Percentiles rank a stretch among this genome's conserved stretches.
Evolutionary conservation across 176 grass and related monocot genomes (phyloP).

Genomic region (Triticum dicoccoides): DNA sequence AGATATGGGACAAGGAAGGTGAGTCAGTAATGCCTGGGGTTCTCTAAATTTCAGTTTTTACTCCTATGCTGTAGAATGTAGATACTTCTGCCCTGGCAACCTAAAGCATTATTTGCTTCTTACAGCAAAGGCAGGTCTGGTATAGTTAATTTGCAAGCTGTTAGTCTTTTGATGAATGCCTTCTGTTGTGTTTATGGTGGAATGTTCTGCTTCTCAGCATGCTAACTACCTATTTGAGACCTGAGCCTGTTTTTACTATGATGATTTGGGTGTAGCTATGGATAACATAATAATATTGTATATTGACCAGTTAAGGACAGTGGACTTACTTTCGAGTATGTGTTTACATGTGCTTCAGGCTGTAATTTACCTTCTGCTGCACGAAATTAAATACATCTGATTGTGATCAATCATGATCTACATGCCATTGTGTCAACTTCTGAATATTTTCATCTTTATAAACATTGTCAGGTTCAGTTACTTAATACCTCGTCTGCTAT

Average conservation of each 20-base stretch:
- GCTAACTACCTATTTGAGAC: neutral
- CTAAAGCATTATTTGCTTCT: neutral
- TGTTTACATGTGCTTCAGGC: neutral
- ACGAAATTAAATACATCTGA: neutral
- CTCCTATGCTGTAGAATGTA: neutral
- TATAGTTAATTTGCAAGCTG: neutral
- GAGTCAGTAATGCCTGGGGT: slow-evolving; percentile 14
- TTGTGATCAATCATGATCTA: neutral
- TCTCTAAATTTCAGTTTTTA: neutral
- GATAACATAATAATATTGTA: neutral
- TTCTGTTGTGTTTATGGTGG: neutral
- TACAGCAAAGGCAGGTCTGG: neutral
- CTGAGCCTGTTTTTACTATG: neutral
- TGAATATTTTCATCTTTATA: neutral
- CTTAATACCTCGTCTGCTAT: slow-evolving; percentile 9
- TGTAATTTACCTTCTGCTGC: neutral
- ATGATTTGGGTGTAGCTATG: neutral
- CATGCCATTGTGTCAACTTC: neutral
- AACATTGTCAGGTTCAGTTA: neutral
- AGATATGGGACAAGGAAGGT: slow-evolving; percentile 99
- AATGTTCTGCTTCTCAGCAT: neutral
- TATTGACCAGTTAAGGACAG: neutral
- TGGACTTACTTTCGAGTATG: neutral
- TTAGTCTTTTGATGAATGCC: neutral
- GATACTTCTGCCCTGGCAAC: neutral